A percentile compares a stretch with the other conserved stretches of the same genome.
Conservation (phyloP, 1,284 basidiomycete genomes). For the Rhodotorula sp. region DNA sequence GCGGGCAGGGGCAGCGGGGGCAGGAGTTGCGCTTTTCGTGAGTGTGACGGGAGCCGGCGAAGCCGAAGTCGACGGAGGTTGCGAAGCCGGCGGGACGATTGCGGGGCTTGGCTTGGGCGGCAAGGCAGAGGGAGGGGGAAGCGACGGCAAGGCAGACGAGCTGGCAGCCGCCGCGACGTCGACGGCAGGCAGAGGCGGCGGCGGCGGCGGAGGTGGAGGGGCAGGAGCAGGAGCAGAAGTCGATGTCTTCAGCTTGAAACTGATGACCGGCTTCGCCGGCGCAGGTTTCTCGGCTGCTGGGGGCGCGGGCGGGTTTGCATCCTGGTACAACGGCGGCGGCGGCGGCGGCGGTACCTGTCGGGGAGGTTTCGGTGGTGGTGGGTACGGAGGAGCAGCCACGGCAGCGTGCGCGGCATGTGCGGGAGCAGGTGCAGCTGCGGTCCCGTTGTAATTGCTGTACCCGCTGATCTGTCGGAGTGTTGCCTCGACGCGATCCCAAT, state of each 20-base stretch:
- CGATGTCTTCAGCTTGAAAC: conserved; percentile 49
- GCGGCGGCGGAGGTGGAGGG: conserved; percentile 6
- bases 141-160: background rate
- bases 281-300: conserved; percentile 40
- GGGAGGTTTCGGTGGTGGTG: conserved; percentile 6
- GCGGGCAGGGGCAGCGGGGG: conserved; percentile 5
- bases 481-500: conserved; percentile 69
- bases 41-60: background rate
- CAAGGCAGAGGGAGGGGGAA: background rate
- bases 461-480: conserved; percentile 58
- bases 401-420: background rate
- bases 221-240: conserved; percentile 22
- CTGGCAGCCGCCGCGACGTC: background rate
- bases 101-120: background rate
- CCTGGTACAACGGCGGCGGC: conserved; percentile 1
- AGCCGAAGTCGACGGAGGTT: background rate
- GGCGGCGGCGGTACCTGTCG: conserved; percentile 1
- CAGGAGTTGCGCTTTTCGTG: background rate
- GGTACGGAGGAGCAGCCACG: background rate
- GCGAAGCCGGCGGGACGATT: background rate
- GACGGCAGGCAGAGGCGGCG: conserved; percentile 3
- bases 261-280: conserved; percentile 51
- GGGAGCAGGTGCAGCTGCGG: conserved; percentile 15
- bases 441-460: conserved; percentile 24
- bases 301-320: conserved; percentile 14